Evolutionary conservation across 2,329 filamentous ascomycete species (phyloP).

Genomic region (Ascochyta koolunga): DNA sequence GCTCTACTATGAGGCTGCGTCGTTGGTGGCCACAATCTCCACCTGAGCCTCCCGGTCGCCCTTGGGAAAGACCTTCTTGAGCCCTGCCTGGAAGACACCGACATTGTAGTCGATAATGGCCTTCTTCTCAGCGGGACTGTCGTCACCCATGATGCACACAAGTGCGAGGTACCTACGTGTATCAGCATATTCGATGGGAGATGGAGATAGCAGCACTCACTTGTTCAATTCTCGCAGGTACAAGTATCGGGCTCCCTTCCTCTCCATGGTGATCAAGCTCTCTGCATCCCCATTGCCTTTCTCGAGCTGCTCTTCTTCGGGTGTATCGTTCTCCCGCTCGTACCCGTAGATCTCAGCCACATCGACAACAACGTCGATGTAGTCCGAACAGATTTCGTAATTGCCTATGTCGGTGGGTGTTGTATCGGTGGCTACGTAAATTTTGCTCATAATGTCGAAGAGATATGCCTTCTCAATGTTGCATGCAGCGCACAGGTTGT

Average conservation of each 20-base stretch:
- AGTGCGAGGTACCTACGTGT: conserved; percentile 72
- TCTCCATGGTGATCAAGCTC: conserved; percentile 67
- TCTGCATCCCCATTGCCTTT: conserved; percentile 61
- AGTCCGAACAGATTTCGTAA: conserved; percentile 98
- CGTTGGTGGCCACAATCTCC: conserved; percentile 30
- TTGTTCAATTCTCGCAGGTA: conserved; percentile 71
- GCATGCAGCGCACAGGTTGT: conserved; percentile 89
- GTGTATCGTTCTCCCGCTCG: conserved; percentile 50
- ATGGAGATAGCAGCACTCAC: conserved; percentile 50
- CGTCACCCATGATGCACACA: conserved; percentile 84
- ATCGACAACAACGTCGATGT: conserved; percentile 97
- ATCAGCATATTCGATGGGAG: conserved; percentile 3
- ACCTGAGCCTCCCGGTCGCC: conserved; percentile 40
- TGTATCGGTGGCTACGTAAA: conserved; percentile 96
- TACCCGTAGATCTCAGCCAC: conserved; percentile 95
- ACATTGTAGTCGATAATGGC: conserved; percentile 87
- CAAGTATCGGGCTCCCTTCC: conserved; percentile 63
- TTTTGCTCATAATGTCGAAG: conserved; percentile 97
- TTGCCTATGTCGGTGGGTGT: conserved; percentile 91
- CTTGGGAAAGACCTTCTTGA: conserved; percentile 75
- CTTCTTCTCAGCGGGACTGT: conserved; percentile 81
- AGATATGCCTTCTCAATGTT: conserved; percentile 98
- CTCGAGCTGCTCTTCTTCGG: conserved; percentile 44
- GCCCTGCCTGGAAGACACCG: conserved; percentile 77
- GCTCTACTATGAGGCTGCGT: conserved; percentile 15